Base-by-base conservation (phyloP, 2,329 filamentous ascomycete species). In the Pleurostoma richardsiae region DNA sequence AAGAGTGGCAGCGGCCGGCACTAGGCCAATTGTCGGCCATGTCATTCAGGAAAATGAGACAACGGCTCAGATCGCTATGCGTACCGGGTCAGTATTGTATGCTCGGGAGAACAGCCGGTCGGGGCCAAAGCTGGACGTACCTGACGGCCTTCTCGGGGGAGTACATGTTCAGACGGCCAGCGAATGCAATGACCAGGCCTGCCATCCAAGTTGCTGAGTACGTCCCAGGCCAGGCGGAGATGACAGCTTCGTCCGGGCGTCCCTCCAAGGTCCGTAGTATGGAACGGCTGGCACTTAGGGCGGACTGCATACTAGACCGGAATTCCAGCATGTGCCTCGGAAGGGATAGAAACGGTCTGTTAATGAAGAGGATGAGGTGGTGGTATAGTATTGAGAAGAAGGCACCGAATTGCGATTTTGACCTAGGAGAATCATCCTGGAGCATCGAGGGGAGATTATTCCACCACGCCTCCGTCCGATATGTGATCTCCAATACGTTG, bases 161-260 rank as follows among this genome's bases (percentile, higher is more conserved):
- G 29, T 64, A 65, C 5, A 60, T 47, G 7, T 56, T 54, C 27
- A 65, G 51, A n/a, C 60, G 54, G 33, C 55, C 56, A 5, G 63
- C 61, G 47, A 66, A 66, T 2, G 63, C 62, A 6, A 68, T 50
- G 4, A 66, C 59, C 2, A 68, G 53, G 6, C 66, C 64, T 5
- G 62, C 59, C 62, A 67, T 68, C 65, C 65, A 68, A 0, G 56
- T 52, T 2, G 63, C 59, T 1, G 65, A 64, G 29, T 68, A 52
- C 8, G 59, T 60, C 0, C 62, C 61, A 0, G 65, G 65, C 65
- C 64, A 68, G 39, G 54, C 56, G 8, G 57, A 41, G 28, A 49
- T 53, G n/a, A 54, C 43, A 2, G 49, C 49, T 11, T 45, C 52
- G 5, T 52, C 51, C 6, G 41, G 45, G 40, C 54, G 54, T n/a